These are phyloP conservation scores for Pyricularia grisea DNA, from an alignment of 2,329 filamentous ascomycete species.

Conservation along the genomic window DNA sequence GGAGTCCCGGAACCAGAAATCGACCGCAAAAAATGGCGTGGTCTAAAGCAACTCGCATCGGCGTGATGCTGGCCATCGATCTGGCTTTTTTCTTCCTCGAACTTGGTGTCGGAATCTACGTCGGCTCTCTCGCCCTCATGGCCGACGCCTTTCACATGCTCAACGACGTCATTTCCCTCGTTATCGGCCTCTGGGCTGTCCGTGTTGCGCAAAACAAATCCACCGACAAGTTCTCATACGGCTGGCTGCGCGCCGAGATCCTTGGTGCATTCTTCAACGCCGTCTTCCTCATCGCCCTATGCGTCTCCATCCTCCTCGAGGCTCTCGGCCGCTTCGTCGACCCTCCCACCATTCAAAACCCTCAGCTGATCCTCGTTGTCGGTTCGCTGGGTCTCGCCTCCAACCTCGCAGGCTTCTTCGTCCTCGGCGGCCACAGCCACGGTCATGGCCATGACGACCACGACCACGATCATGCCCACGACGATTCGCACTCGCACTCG, in stretches of 20 bases:
- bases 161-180: slow-evolving; percentile 92
- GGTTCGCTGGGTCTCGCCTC: slow-evolving; percentile 78
- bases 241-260: slow-evolving; percentile 95
- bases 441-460: slow-evolving; percentile 51
- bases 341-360: slow-evolving; percentile 77
- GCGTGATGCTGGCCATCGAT: slow-evolving; percentile 88
- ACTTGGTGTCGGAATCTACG: slow-evolving; percentile 73
- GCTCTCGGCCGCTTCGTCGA: slow-evolving; percentile 88
- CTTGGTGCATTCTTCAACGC: slow-evolving; percentile 94
- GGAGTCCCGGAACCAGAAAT: not conserved
- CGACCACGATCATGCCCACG: slow-evolving; percentile 19
- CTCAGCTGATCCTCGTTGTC: slow-evolving; percentile 80
- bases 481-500: slow-evolving; percentile 19
- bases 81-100: slow-evolving; percentile 84
- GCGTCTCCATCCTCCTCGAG: slow-evolving; percentile 92
- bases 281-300: slow-evolving; percentile 93
- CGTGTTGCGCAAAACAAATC: slow-evolving; percentile 75
- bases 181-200: slow-evolving; percentile 92
- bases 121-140: slow-evolving; percentile 85
- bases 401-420: slow-evolving; percentile 79
- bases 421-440: slow-evolving; percentile 91
- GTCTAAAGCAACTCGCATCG: slow-evolving; percentile 87
- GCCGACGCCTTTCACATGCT: slow-evolving; percentile 99
- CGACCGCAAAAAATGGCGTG: slow-evolving; percentile 56
- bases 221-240: slow-evolving; percentile 91